Evolutionary conservation across 148 eudicot genomes (phyloP).

Genomic region (Arbutus unedo): DNA sequence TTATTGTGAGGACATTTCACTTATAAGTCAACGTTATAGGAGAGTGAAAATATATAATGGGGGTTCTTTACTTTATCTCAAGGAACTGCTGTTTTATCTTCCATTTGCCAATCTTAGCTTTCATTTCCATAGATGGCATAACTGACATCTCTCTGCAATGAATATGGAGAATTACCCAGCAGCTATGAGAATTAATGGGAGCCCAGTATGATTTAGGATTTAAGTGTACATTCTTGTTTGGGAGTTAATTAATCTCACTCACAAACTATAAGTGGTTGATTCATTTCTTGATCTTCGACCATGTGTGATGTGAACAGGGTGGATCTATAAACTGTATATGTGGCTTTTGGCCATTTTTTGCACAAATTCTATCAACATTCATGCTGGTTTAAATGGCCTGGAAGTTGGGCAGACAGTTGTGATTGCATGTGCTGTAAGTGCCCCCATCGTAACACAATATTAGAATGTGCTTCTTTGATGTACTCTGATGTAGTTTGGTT

Average conservation of each 20-base stretch:
- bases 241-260: no score
- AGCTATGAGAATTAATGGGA: no score
- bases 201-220: no score
- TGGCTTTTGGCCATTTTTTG: constrained; percentile 91
- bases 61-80: neutral
- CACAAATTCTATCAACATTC: constrained; percentile 93
- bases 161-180: no score
- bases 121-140: neutral
- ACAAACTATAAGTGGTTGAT: neutral
- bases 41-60: neutral
- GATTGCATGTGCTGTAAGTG: constrained; percentile 81
- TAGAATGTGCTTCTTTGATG: neutral
- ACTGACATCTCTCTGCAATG: no score
- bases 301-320: constrained; percentile 44
- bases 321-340: constrained; percentile 91
- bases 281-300: neutral
- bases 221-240: no score
- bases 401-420: constrained; percentile 99
- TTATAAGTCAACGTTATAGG: neutral
- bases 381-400: constrained; percentile 96
- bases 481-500: constrained; percentile 18
- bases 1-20: no score
- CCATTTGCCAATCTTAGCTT: neutral
- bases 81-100: neutral
- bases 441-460: constrained; percentile 13